These are phyloP conservation scores for Yamadazyma diddensiae DNA, from an alignment of 1,139 yeast species.

Conservation along the genomic window DNA sequence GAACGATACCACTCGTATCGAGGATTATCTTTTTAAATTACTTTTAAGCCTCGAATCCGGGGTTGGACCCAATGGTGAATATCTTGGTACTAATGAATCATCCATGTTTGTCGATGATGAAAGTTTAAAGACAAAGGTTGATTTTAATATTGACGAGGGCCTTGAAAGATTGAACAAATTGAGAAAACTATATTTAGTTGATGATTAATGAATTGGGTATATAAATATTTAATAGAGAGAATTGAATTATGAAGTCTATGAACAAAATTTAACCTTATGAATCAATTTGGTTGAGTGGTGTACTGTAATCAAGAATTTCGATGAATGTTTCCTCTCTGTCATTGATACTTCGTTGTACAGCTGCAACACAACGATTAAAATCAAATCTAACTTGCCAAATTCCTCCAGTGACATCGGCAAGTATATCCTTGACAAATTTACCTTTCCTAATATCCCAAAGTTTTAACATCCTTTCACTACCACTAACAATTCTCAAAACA, in stretches of 20 bases:
- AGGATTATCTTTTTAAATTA: slow-evolving; percentile 25
- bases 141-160: slow-evolving; percentile 32
- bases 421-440: slow-evolving; percentile 66
- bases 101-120: slow-evolving; percentile 14
- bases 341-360: slow-evolving; percentile 63
- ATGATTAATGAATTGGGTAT: slow-evolving; percentile 12
- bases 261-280: background rate
- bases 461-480: slow-evolving; percentile 79
- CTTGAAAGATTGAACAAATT: slow-evolving; percentile 33
- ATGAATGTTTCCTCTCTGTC: slow-evolving; percentile 57
- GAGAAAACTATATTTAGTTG: slow-evolving; percentile 31
- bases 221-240: background rate
- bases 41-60: slow-evolving; percentile 19
- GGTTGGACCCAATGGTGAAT: slow-evolving; percentile 29
- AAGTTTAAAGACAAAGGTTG: slow-evolving; percentile 18
- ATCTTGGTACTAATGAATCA: slow-evolving; percentile 15
- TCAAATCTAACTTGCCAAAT: slow-evolving; percentile 96
- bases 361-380: slow-evolving; percentile 82
- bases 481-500: slow-evolving; percentile 80
- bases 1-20: slow-evolving; percentile 7
- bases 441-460: slow-evolving; percentile 85
- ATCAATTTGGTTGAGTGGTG: slow-evolving; percentile 28
- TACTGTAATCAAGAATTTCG: slow-evolving; percentile 82
- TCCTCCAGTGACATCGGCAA: slow-evolving; percentile 73
- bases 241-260: background rate